Percentiles rank a stretch among this genome's conserved stretches.
Evolutionary conservation across 2,329 filamentous ascomycete species (phyloP).

Genomic region (Phialophora tarda): DNA sequence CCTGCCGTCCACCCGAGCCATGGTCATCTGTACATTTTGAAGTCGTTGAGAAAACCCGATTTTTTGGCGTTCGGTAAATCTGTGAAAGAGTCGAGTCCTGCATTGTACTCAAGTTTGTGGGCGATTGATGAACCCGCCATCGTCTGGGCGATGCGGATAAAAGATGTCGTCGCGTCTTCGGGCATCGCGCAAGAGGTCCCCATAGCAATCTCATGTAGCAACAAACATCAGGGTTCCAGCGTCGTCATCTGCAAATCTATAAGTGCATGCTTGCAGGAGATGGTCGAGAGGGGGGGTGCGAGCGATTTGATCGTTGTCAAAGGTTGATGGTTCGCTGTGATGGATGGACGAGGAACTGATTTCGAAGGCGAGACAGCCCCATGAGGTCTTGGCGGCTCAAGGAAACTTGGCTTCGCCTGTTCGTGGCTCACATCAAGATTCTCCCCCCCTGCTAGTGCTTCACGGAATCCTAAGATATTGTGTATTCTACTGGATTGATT

Average conservation of each 20-base stretch:
- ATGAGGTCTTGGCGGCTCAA: neutral
- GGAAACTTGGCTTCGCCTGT: neutral
- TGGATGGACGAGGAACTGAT: neutral
- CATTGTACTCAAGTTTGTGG: neutral
- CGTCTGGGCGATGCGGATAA: neutral
- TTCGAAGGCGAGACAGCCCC: neutral
- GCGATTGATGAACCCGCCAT: neutral
- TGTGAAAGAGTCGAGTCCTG: neutral
- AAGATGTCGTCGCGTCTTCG: slow-evolving; percentile 17
- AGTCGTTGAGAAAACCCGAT: neutral
- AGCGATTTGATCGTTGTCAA: too few relatives aligned
- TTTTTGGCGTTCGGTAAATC: neutral
- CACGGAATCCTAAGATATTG: neutral
- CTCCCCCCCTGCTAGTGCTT: neutral
- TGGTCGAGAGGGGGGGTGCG: neutral
- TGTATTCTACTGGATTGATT: neutral
- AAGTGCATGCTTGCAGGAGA: neutral
- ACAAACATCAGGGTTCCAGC: neutral
- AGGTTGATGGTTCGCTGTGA: neutral
- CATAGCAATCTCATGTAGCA: slow-evolving; percentile 33
- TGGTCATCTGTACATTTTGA: neutral
- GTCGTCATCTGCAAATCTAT: neutral
- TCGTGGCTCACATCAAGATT: neutral
- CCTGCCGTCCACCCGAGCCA: neutral
- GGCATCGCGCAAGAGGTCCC: slow-evolving; percentile 28